These are phyloP conservation scores for Dictyostelium firmibasis DNA, from an alignment of 78 protist genomes.

Conservation along the genomic window DNA sequence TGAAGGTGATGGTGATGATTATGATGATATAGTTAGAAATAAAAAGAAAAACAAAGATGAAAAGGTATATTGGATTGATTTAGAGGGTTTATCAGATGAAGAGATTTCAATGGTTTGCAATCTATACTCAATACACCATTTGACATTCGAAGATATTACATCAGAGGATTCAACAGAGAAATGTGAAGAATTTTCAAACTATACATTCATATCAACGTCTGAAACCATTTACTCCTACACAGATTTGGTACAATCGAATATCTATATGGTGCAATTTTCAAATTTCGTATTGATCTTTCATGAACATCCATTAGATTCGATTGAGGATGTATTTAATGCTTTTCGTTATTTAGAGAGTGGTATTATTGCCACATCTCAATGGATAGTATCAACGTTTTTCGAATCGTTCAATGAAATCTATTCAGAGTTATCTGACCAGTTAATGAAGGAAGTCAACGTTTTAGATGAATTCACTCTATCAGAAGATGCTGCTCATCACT, in stretches of 20 bases:
- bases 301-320: background rate
- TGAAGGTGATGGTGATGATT: background rate
- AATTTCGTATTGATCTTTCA: constrained; percentile 50
- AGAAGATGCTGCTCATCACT: background rate
- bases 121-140: constrained; percentile 6
- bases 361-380: background rate
- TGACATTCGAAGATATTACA: constrained; percentile 38
- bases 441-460: constrained; percentile 19
- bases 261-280: constrained; percentile 21
- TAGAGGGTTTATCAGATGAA: constrained; percentile 28
- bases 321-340: constrained; percentile 36
- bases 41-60: background rate
- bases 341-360: constrained; percentile 24
- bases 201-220: constrained; percentile 32
- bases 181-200: constrained; percentile 60
- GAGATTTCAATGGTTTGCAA: constrained; percentile 12
- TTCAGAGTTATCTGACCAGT: background rate
- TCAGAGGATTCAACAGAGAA: constrained; percentile 30
- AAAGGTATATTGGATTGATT: constrained; percentile 35
- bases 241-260: background rate
- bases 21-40: background rate
- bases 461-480: constrained; percentile 38
- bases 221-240: constrained; percentile 2
- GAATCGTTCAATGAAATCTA: constrained; percentile 43
- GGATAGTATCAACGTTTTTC: constrained; percentile 41